These are phyloP conservation scores for Beauveria asiatica DNA, from an alignment of 2,329 filamentous ascomycete species.

Conservation along the genomic window DNA sequence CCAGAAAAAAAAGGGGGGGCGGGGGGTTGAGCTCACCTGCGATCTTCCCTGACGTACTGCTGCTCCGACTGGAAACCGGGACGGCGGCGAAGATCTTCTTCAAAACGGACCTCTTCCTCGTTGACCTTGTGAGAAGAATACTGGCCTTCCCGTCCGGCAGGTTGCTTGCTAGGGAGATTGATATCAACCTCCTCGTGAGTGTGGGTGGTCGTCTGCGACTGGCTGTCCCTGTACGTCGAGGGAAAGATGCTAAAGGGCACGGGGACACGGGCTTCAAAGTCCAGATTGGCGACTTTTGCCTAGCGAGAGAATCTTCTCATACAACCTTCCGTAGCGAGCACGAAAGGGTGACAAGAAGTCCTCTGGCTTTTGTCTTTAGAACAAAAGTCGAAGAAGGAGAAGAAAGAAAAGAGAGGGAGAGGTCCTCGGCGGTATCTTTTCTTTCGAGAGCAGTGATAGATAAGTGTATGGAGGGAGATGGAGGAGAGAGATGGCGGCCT, in stretches of 20 bases:
- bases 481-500: slow-evolving; percentile 23
- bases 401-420: slow-evolving; percentile 24
- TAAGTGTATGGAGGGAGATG: slow-evolving; percentile 30
- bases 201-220: slow-evolving; percentile 48
- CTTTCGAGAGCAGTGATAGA: slow-evolving; percentile 18
- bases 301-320: slow-evolving; percentile 60
- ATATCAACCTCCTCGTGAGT: slow-evolving; percentile 86
- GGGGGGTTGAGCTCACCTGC: slow-evolving; percentile 36
- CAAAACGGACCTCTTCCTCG: slow-evolving; percentile 78
- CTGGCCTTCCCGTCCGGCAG: slow-evolving; percentile 98
- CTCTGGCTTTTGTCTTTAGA: slow-evolving; percentile 55
- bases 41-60: slow-evolving; percentile 41
- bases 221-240: slow-evolving; percentile 76
- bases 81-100: slow-evolving; percentile 69
- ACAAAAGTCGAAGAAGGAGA: slow-evolving; percentile 39
- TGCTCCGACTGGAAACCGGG: slow-evolving; percentile 54
- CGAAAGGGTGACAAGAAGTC: slow-evolving; percentile 64
- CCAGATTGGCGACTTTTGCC: slow-evolving; percentile 88
- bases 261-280: slow-evolving; percentile 99
- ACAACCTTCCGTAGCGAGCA: slow-evolving; percentile 47
- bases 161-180: slow-evolving; percentile 59
- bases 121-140: slow-evolving; percentile 65
- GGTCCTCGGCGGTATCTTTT: slow-evolving; percentile 27
- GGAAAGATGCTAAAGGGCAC: slow-evolving; percentile 99
- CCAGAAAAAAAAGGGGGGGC: neutral